These are phyloP conservation scores for Cardamine resedifolia DNA, from an alignment of 345 rosid genomes.

Conservation along the genomic window DNA sequence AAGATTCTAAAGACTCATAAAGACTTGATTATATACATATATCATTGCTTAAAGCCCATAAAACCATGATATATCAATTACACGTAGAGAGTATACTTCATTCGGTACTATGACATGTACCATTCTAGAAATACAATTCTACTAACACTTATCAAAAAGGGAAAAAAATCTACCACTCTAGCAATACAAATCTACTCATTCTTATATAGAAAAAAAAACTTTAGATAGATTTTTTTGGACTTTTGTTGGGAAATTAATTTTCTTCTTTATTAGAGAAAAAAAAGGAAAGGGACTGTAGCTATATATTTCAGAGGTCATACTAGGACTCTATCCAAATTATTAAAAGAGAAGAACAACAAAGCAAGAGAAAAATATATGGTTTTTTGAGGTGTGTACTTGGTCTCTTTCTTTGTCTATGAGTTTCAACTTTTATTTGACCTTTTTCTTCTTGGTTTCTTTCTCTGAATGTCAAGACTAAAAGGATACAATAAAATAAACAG, in stretches of 20 bases:
- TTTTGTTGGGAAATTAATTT: neutral
- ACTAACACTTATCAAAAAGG: too few relatives aligned
- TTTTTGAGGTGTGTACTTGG: constrained; percentile 37
- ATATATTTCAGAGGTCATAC: constrained; percentile 2
- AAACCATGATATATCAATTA: too few relatives aligned
- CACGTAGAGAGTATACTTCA: too few relatives aligned
- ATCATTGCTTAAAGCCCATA: too few relatives aligned
- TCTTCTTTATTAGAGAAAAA: neutral
- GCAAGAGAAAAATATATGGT: too few relatives aligned
- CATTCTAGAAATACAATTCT: too few relatives aligned
- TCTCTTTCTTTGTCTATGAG: constrained; percentile 33
- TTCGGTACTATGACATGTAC: too few relatives aligned
- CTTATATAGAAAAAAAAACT: neutral
- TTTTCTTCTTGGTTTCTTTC: constrained; percentile 41
- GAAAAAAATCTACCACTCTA: too few relatives aligned
- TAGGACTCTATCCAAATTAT: constrained; percentile 30
- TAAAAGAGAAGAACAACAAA: constrained; percentile 26
- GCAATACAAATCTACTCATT: neutral
- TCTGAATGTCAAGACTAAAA: constrained; percentile 32
- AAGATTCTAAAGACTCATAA: too few relatives aligned
- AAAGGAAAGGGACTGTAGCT: constrained; percentile 5
- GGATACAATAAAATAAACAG: constrained; percentile 37
- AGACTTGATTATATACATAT: too few relatives aligned
- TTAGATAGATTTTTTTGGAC: too few relatives aligned
- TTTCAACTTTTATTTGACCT: constrained; percentile 37